A percentile compares a stretch with the other conserved stretches of the same genome.
Conservation (phyloP, 2,329 filamentous ascomycete genomes). For the Beauveria scarabaeidicola region DNA sequence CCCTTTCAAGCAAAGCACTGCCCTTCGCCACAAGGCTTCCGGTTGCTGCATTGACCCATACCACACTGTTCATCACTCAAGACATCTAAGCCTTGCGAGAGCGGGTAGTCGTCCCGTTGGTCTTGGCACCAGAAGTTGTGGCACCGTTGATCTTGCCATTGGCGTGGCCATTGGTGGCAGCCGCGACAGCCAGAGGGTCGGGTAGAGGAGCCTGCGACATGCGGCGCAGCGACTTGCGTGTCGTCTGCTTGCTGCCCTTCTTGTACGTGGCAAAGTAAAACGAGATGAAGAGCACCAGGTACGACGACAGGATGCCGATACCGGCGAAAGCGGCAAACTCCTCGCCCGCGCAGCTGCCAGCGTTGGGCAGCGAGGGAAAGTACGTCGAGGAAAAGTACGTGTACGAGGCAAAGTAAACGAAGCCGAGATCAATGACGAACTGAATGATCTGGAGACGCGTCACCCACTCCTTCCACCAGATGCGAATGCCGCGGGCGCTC, state of each 20-base stretch:
- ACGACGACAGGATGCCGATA: slow-evolving; percentile 86
- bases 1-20: not conserved
- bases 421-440: slow-evolving; percentile 94
- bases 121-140: slow-evolving; percentile 45
- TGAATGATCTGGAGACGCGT: slow-evolving; percentile 95
- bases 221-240: slow-evolving; percentile 65
- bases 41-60: not conserved
- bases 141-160: slow-evolving; percentile 43
- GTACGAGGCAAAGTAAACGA: slow-evolving; percentile 99
- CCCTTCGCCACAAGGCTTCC: not conserved
- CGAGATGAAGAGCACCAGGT: slow-evolving; percentile 95
- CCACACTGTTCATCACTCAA: not conserved
- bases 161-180: slow-evolving; percentile 41
- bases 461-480: slow-evolving; percentile 99
- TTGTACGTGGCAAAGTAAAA: slow-evolving; percentile 98
- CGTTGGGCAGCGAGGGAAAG: slow-evolving; percentile 75
- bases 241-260: slow-evolving; percentile 74
- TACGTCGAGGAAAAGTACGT: slow-evolving; percentile 94
- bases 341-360: slow-evolving; percentile 83
- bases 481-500: slow-evolving; percentile 85
- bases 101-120: slow-evolving; percentile 54
- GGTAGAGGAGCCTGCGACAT: slow-evolving; percentile 63
- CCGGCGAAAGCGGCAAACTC: slow-evolving; percentile 93
- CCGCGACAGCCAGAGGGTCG: slow-evolving; percentile 69
- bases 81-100: slow-evolving; percentile 55